A percentile compares a stretch with the other conserved stretches of the same genome.
These are phyloP conservation scores for Isatis tinctoria DNA, from an alignment of 345 rosid genomes.

Conservation along the genomic window DNA sequence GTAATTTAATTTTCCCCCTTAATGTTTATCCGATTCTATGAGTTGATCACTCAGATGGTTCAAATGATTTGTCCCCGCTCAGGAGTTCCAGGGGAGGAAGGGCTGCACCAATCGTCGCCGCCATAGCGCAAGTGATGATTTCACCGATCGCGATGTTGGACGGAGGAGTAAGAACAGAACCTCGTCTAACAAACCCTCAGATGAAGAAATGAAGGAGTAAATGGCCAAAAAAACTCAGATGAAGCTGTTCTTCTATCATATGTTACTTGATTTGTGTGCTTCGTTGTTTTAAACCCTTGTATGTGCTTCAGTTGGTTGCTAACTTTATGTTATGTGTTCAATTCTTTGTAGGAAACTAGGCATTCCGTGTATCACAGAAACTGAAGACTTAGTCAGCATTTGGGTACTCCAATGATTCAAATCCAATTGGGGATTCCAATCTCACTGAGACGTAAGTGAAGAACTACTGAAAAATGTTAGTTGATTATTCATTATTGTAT, in stretches of 20 bases:
- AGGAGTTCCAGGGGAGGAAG: not conserved
- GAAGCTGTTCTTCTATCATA: slow-evolving; percentile 38
- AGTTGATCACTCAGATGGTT: not conserved
- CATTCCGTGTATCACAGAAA: not conserved
- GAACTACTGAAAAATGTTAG: not conserved
- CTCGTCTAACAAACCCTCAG: not conserved
- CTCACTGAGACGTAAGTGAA: slow-evolving; percentile 38
- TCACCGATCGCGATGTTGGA: not conserved
- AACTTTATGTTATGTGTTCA: slow-evolving; percentile 6
- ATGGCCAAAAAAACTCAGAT: not conserved
- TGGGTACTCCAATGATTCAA: slow-evolving; percentile 90
- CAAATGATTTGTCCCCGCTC: not conserved
- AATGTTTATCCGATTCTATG: not conserved
- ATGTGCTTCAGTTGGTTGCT: slow-evolving; percentile 6
- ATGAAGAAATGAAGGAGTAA: not conserved
- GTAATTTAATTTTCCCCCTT: too few relatives aligned
- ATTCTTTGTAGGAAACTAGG: not conserved
- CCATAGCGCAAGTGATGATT: not conserved
- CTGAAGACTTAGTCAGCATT: slow-evolving; percentile 26
- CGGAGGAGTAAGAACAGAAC: not conserved
- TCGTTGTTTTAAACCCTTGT: not conserved
- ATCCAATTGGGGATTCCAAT: slow-evolving; percentile 87
- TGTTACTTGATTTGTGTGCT: not conserved
- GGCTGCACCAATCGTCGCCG: not conserved
- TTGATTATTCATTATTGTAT: too few relatives aligned